Base-by-base conservation (phyloP, 169 alveolate species). In the Cryptosporidium ryanae region DNA sequence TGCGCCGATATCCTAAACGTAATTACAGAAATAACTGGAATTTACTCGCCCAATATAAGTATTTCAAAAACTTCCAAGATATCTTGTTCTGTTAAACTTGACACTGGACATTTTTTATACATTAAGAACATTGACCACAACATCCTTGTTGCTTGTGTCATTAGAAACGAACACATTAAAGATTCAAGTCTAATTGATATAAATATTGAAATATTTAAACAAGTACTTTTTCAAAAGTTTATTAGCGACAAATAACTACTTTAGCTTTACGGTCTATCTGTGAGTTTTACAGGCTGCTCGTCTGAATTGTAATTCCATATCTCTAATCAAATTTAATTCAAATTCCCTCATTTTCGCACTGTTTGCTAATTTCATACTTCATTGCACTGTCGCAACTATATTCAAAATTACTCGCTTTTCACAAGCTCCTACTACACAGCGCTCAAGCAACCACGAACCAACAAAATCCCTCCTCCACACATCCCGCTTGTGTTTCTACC, bases 1-100 rank as follows among this genome's bases (percentile, higher is more conserved):
- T 76, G 57, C 31, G 87, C 87, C 4, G 87, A 76, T 46, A 76
- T 76, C 21, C 64, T 76, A 10, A 76, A 76, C 27, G 87, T 76
- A 1, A 76, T 76, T 23, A 55, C 87, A 18, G 87, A 76, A 46
- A 76, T 76, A n/a, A 55, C 27, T 12, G 87, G 63, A 59, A 76
- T 76, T n/a, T 76, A 76, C 44, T 55, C 64, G 1, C 76, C 76
- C 1, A 29, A 76, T 32, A 43, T 31, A 38, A 38, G 46, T n/a
- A 17, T 76, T 2, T 25, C 87, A 32, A 59, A 12, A 29, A 38
- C 1, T 2, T 59, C 87, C 13, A 70, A 65, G 2, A 38, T 76
- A 8, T 76, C 87, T 12, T 76, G 87, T 18, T 76, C 71, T 1
- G 46, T 59, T 18, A 55, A 38, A 27, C 64, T 76, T 32, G 71